A percentile compares a stretch with the other conserved stretches of the same genome.
Conservation (phyloP, 257 asterid species). For the Solanum sejunctum region DNA sequence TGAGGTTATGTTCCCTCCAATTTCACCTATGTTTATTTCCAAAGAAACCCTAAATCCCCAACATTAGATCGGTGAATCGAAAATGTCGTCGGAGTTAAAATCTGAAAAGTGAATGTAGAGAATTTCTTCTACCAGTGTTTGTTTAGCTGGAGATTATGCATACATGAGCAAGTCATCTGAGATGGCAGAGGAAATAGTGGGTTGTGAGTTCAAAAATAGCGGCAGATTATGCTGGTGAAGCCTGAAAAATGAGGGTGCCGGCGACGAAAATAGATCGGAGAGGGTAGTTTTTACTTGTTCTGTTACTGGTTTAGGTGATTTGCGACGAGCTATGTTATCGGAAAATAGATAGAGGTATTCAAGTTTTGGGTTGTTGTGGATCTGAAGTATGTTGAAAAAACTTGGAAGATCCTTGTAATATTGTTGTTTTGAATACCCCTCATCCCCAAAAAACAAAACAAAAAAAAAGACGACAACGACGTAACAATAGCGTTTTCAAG, state of each 20-base stretch:
- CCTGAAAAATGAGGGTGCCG: slow-evolving; percentile 27
- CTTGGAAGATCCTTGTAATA: too few relatives aligned
- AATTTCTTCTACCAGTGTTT: slow-evolving; percentile 12
- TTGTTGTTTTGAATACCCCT: too few relatives aligned
- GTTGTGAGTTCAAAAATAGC: slow-evolving; percentile 25
- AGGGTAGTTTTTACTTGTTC: slow-evolving; percentile 36
- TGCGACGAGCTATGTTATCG: slow-evolving; percentile 17
- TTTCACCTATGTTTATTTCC: too few relatives aligned
- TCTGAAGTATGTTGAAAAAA: too few relatives aligned
- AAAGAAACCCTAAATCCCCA: too few relatives aligned
- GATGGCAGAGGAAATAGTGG: slow-evolving; percentile 46
- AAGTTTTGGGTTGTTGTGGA: too few relatives aligned
- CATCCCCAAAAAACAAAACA: too few relatives aligned
- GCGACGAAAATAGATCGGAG: slow-evolving; percentile 10
- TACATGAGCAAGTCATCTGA: slow-evolving; percentile 28
- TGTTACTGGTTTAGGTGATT: slow-evolving; percentile 36
- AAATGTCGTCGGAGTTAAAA: slow-evolving; percentile 21
- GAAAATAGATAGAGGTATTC: not conserved
- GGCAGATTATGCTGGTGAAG: slow-evolving; percentile 57
- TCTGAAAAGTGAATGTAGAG: slow-evolving; percentile 26
- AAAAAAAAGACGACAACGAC: too few relatives aligned
- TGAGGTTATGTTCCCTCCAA: too few relatives aligned
- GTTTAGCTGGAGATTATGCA: slow-evolving; percentile 29
- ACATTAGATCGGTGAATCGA: slow-evolving; percentile 1
- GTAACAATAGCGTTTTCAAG: too few relatives aligned